phyloP scores from a whole-genome alignment of 2,329 filamentous ascomycete genomes.

The Diplodia scrobiculata region DNA sequence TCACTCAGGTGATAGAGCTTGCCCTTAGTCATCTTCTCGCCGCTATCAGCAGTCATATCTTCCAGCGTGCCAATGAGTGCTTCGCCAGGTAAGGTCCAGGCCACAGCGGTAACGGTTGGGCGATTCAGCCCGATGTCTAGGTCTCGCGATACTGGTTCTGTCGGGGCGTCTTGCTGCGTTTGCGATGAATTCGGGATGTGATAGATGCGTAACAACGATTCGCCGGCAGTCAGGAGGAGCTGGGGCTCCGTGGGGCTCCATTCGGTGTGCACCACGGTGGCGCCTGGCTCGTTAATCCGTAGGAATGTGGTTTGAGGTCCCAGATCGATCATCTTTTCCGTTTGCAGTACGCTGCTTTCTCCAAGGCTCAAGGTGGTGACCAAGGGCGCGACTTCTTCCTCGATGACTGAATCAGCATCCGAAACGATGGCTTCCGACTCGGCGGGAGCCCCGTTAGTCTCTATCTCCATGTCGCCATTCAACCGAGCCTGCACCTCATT shows the following conservation, averaged over 20 bases:
- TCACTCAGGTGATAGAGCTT: conserved; percentile 41
- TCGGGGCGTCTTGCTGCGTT: conserved; percentile 21
- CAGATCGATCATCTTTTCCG: conserved; percentile 42
- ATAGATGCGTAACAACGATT: conserved; percentile 42
- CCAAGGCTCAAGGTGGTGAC: conserved; percentile 46
- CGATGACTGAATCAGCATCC: conserved; percentile 44
- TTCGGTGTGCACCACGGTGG: conserved; percentile 40
- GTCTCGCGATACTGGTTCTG: conserved; percentile 27
- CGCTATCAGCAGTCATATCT: conserved; percentile 42
- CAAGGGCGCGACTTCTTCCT: conserved; percentile 41
- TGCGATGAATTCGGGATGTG: conserved; percentile 34
- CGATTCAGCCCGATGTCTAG: conserved; percentile 35
- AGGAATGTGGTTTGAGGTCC: conserved; percentile 38
- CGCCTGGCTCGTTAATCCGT: conserved; percentile 34
- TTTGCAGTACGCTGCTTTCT: conserved; percentile 43
- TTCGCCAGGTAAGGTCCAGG: conserved; percentile 42
- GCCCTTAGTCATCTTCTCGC: conserved; percentile 44
- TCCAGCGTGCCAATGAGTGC: conserved; percentile 42
- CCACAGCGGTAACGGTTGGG: conserved; percentile 43
- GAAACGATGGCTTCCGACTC: conserved; percentile 44
- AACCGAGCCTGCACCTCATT: conserved; percentile 39
- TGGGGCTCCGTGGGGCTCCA: conserved; percentile 42
- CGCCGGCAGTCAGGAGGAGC: conserved; percentile 41
- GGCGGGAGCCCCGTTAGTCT: conserved; percentile 42
- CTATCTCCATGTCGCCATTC: conserved; percentile 55